phyloP scores from a whole-genome alignment of 73 alveolate species.

The Tetrahymena malaccensis region DNA sequence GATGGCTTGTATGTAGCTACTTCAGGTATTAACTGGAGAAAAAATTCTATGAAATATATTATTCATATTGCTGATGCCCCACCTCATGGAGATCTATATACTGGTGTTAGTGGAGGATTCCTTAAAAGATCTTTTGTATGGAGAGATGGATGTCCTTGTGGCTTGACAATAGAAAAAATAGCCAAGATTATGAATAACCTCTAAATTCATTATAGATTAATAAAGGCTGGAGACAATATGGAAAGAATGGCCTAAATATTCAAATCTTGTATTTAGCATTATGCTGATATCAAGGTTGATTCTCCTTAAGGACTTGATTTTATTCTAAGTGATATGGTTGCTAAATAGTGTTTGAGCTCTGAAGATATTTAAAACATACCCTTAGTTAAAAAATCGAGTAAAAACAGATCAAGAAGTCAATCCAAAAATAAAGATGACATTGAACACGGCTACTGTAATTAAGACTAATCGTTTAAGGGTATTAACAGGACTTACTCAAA shows the following conservation, averaged over 20 bases:
- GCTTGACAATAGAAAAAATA: constrained; percentile 27
- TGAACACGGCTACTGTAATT: neutral
- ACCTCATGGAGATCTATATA: constrained; percentile 68
- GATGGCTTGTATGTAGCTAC: constrained; percentile 71
- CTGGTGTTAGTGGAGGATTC: constrained; percentile 49
- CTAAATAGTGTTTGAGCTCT: constrained; percentile 18
- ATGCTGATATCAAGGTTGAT: constrained; percentile 27
- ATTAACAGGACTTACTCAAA: neutral
- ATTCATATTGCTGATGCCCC: constrained; percentile 90
- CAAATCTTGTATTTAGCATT: constrained; percentile 12
- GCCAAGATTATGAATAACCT: constrained; percentile 25
- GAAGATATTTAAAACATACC: neutral
- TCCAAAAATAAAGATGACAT: neutral
- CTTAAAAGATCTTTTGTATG: constrained; percentile 56
- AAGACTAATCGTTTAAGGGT: neutral
- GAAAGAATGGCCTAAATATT: constrained; percentile 23
- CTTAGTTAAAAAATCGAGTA: neutral
- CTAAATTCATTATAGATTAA: constrained; percentile 36
- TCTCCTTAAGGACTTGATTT: constrained; percentile 26
- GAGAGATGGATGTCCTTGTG: constrained; percentile 19
- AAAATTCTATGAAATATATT: constrained; percentile 58
- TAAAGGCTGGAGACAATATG: constrained; percentile 2
- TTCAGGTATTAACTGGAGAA: constrained; percentile 65
- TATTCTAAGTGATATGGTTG: constrained; percentile 35
- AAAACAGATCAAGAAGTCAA: neutral